phyloP scores from a whole-genome alignment of 768 basidiomycete genomes.

The Ramaria sp. region DNA sequence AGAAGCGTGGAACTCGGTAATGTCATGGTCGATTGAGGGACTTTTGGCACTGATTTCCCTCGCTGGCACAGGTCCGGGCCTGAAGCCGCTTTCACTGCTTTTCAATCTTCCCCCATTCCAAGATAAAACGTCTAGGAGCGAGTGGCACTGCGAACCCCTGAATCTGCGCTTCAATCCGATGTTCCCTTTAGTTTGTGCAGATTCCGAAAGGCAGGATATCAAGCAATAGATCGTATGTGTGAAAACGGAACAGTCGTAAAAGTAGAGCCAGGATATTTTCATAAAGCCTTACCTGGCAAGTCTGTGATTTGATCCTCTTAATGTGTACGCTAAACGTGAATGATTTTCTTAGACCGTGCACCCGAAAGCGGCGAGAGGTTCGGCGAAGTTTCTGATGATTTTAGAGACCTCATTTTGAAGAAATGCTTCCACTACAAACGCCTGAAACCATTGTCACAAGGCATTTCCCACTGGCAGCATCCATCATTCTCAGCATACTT shows the following conservation, averaged over 20 bases:
- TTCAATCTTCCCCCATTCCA: too few relatives aligned
- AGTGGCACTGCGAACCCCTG: background rate
- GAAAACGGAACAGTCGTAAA: slow-evolving; percentile 51
- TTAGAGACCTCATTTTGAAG: slow-evolving; percentile 49
- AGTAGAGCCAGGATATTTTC: slow-evolving; percentile 82
- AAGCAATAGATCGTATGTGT: slow-evolving; percentile 82
- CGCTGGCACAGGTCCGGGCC: too few relatives aligned
- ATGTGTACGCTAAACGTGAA: slow-evolving; percentile 10
- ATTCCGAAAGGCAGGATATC: slow-evolving; percentile 79
- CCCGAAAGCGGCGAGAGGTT: slow-evolving; percentile 72
- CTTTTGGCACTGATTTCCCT: too few relatives aligned
- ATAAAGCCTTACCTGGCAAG: slow-evolving; percentile 53
- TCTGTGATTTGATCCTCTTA: background rate
- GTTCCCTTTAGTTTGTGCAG: slow-evolving; percentile 25
- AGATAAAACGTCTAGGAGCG: slow-evolving; percentile 16
- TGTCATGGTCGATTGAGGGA: too few relatives aligned
- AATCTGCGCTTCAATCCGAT: background rate
- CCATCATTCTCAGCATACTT: slow-evolving; percentile 87
- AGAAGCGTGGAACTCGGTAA: too few relatives aligned
- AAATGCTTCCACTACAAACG: too few relatives aligned
- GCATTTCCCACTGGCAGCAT: slow-evolving; percentile 87
- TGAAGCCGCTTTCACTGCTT: too few relatives aligned
- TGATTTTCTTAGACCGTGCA: slow-evolving; percentile 28
- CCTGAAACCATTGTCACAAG: slow-evolving; percentile 29
- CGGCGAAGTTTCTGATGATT: slow-evolving; percentile 62